Evolutionary conservation across 371 early-diverging fungal species (phyloP), one percentile per base, ranked within the genome.

Genomic region (Mucor racemosus): DNA sequence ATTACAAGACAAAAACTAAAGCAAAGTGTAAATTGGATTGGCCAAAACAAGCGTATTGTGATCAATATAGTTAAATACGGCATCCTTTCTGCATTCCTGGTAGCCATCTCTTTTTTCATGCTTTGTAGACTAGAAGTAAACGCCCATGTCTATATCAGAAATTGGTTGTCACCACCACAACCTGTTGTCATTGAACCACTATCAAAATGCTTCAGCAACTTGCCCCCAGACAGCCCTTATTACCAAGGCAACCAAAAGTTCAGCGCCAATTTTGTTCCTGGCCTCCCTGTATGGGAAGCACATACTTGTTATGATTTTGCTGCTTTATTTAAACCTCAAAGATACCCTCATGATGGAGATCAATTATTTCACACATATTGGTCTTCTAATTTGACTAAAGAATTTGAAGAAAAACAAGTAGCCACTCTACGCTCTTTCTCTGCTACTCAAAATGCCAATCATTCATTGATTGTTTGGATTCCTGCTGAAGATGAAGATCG

Each of bases 231-330:
- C 21, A 69, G 73, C 34, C 72, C 67, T n/a, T 79, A 71, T 57
- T 41, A 71, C 53, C 73, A 76, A 65, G 72, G 76, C 14, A 64
- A 65, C 17, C 33, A 57, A 41, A 58, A 58, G 39, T 66, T 67
- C 64, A 62, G 54, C 42, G 63, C 72, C 57, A 77, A 74, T 48
- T 67, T 82, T 58, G 73, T 79, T 31, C 77, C 83, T 38, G 77
- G 79, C 13, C 60, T 77, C 17, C 82, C 81, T 55, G 65, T 78
- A 11, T 71, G 67, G 62, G 79, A 82, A 62, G 81, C 70, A 35
- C 66, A 74, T 48, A 79, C 76, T 60, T 85, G 85, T 66, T 85
- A 74, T 65, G 81, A 82, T 59, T 85, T 76, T 70, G 81, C 85
- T 3, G 58, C 70, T 7, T 67, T 71, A 8, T 67, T 82, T 19